Evolutionary conservation across 768 basidiomycete genomes (phyloP).

Genomic region (Pilatotrama ljubarskyi): DNA sequence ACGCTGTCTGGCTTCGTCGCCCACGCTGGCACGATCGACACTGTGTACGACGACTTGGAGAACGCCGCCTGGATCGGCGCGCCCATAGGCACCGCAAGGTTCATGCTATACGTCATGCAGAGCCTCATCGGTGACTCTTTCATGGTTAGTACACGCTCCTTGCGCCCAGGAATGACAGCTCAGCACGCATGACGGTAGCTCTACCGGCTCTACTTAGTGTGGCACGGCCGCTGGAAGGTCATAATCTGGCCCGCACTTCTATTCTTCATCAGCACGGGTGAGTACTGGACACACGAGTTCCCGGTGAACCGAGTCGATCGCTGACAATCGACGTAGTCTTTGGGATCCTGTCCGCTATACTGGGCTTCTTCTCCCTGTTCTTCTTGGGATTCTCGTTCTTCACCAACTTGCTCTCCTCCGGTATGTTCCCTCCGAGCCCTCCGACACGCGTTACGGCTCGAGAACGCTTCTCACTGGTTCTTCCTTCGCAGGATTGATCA

Average conservation of each 20-base stretch:
- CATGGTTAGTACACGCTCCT: not conserved
- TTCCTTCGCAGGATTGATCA: not conserved
- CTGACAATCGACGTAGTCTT: not conserved
- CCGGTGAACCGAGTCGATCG: not conserved
- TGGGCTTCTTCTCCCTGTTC: not conserved
- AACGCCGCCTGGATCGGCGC: not conserved
- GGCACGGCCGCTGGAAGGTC: not conserved
- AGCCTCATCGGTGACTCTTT: constrained; percentile 2
- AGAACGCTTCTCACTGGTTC: not conserved
- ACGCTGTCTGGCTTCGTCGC: not conserved
- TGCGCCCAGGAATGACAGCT: not conserved
- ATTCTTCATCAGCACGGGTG: not conserved
- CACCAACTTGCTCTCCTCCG: not conserved
- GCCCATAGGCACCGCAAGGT: not conserved
- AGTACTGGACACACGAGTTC: not conserved
- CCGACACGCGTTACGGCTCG: no score
- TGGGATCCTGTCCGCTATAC: not conserved
- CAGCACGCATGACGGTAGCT: not conserved
- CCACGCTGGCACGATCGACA: not conserved
- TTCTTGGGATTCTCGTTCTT: not conserved
- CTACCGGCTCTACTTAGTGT: constrained; percentile 4
- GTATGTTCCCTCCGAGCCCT: no score
- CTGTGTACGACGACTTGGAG: not conserved
- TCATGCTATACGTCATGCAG: constrained; percentile 4
- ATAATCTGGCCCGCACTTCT: not conserved